Evolutionary conservation across 225 moss, liverwort and hornwort species (phyloP).

Genomic region (Pleurozium schreberi): DNA sequence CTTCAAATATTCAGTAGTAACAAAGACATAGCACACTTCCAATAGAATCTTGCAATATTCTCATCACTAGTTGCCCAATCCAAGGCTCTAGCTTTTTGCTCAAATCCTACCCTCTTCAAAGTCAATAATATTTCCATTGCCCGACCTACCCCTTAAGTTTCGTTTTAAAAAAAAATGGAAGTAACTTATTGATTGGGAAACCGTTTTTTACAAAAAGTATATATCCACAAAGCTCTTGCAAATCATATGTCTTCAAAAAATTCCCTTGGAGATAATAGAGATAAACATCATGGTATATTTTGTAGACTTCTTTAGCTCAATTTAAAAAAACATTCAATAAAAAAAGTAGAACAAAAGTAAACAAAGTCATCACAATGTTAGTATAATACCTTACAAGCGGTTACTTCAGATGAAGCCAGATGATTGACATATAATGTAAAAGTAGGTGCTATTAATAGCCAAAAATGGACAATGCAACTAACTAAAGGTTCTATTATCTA

Average conservation of each 20-base stretch:
- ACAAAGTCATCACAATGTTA: too few relatives aligned
- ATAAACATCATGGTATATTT: too few relatives aligned
- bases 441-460: too few relatives aligned
- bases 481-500: too few relatives aligned
- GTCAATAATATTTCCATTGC: not conserved
- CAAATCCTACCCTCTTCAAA: not conserved
- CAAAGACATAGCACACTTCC: not conserved
- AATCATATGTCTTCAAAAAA: not conserved
- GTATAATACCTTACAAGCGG: too few relatives aligned
- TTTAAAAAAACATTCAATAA: too few relatives aligned
- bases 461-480: too few relatives aligned
- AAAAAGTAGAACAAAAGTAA: too few relatives aligned
- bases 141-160: accelerated
- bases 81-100: not conserved
- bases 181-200: accelerated
- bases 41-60: not conserved
- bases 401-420: too few relatives aligned
- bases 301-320: too few relatives aligned
- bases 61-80: not conserved
- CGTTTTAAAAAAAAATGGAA: accelerated
- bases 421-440: too few relatives aligned
- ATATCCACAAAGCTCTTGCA: not conserved
- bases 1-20: not conserved
- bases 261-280: too few relatives aligned
- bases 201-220: not conserved